Evolutionary conservation across 352 stramenopile genomes (phyloP).

Genomic region (Plasmopara muralis): DNA sequence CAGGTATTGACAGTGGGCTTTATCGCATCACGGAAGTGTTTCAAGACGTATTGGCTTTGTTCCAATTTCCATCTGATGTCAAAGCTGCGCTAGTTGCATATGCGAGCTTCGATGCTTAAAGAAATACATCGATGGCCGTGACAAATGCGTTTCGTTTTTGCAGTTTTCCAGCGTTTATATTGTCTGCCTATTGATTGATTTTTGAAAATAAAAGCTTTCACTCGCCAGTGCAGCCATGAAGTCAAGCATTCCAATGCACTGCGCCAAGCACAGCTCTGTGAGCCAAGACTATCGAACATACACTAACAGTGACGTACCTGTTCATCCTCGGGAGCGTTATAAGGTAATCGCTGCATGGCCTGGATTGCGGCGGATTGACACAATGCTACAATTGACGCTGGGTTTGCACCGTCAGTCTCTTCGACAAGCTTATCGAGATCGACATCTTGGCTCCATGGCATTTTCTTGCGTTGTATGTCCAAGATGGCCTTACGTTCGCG

Average conservation of each 20-base stretch:
- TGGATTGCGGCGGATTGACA: constrained; percentile 67
- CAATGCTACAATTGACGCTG: constrained; percentile 64
- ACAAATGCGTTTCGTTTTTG: constrained; percentile 3
- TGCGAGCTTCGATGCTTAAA: constrained; percentile 38
- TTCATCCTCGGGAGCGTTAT: constrained; percentile 12
- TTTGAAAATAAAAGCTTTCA: constrained; percentile 34
- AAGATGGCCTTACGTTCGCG: constrained; percentile 61
- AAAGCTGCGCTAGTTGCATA: constrained; percentile 48
- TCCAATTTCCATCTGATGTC: constrained; percentile 40
- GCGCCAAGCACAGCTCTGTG: constrained; percentile 5
- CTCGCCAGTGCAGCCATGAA: constrained; percentile 35
- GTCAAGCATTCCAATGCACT: constrained; percentile 40
- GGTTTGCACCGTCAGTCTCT: constrained; percentile 55
- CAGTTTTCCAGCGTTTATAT: not conserved
- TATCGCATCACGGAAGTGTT: constrained; percentile 72
- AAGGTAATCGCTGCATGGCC: constrained; percentile 57
- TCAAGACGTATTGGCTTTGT: constrained; percentile 48
- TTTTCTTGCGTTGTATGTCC: constrained; percentile 51
- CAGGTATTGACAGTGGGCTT: constrained; percentile 72
- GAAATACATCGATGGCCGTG: no score
- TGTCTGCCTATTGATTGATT: constrained; percentile 8
- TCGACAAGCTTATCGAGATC: constrained; percentile 41
- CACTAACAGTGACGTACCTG: constrained; percentile 21
- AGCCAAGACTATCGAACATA: constrained; percentile 3
- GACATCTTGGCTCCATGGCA: constrained; percentile 62